phyloP scores from a whole-genome alignment of 495 filamentous ascomycete species.

The Symbiotaphrina buchneri region DNA sequence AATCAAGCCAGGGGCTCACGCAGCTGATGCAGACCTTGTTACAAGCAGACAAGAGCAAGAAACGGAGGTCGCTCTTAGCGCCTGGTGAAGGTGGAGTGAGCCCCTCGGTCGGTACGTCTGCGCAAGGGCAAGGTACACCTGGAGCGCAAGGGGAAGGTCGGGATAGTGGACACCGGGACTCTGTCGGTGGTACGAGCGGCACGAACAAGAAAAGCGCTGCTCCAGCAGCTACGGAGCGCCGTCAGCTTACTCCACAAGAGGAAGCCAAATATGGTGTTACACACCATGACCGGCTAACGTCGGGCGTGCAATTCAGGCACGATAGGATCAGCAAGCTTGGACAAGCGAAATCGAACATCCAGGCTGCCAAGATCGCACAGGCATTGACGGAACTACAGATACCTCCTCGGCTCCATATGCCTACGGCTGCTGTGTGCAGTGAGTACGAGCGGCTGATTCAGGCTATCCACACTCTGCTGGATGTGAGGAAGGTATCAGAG shows the following conservation, averaged over 20 bases:
- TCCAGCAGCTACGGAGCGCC: constrained; percentile 27
- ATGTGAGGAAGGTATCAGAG: constrained; percentile 62
- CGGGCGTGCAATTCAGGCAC: constrained; percentile 54
- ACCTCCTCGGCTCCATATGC: constrained; percentile 58
- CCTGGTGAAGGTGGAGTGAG: constrained; percentile 24
- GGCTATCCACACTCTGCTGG: constrained; percentile 52
- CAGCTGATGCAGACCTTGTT: constrained; percentile 59
- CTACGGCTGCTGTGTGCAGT: constrained; percentile 56
- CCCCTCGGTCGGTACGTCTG: constrained; percentile 16
- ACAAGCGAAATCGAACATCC: constrained; percentile 59
- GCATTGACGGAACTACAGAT: constrained; percentile 64
- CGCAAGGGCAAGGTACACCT: constrained; percentile 3
- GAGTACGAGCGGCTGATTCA: constrained; percentile 63
- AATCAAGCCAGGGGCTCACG: constrained; percentile 53
- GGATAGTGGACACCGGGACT: constrained; percentile 21
- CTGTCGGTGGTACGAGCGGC: constrained; percentile 17
- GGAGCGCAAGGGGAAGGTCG: constrained; percentile 19
- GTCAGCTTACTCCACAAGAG: constrained; percentile 49
- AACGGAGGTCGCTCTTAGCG: constrained; percentile 42
- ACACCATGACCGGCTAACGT: constrained; percentile 65
- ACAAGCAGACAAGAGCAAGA: constrained; percentile 66
- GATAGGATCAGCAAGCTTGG: constrained; percentile 67
- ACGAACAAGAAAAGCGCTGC: constrained; percentile 30
- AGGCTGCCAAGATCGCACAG: constrained; percentile 57
- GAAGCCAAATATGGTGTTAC: constrained; percentile 63